Conservation (phyloP, 768 basidiomycete genomes). For the Cystobasidium tubakii region DNA sequence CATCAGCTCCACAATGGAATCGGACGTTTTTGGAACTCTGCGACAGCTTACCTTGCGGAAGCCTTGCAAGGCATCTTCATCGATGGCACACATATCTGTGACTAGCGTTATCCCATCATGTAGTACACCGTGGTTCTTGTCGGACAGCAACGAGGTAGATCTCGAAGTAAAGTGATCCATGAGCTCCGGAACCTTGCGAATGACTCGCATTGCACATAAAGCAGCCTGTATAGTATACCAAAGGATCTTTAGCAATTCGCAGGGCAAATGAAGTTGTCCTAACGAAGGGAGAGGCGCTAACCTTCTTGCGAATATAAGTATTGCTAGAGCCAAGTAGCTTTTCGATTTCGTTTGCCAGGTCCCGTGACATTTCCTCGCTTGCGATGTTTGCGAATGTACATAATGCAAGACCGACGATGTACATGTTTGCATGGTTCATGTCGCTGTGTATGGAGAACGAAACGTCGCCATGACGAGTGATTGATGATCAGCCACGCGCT, state of each 20-base stretch:
- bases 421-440: constrained; percentile 99
- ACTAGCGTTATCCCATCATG: constrained; percentile 90
- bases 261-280: too few species aligned
- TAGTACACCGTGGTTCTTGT: constrained; percentile 94
- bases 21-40: not conserved
- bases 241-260: too few species aligned
- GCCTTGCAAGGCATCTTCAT: constrained; percentile 66
- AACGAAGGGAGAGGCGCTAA: constrained; percentile 44
- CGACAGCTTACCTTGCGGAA: constrained; percentile 70
- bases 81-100: constrained; percentile 84
- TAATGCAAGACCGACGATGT: constrained; percentile 90
- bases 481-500: not conserved
- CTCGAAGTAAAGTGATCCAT: constrained; percentile 83
- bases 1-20: constrained; percentile 40
- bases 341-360: constrained; percentile 95
- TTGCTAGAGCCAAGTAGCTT: constrained; percentile 95
- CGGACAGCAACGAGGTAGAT: constrained; percentile 82
- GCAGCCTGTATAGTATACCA: constrained; percentile 74
- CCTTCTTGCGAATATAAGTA: constrained; percentile 98
- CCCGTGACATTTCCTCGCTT: constrained; percentile 98
- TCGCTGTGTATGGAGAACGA: constrained; percentile 58
- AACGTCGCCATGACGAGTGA: not conserved
- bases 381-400: constrained; percentile 99
- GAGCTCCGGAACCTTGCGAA: constrained; percentile 93
- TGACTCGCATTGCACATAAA: constrained; percentile 84